These are phyloP conservation scores for Calocybe gambosa DNA, from an alignment of 1,284 basidiomycete species.

Conservation along the genomic window DNA sequence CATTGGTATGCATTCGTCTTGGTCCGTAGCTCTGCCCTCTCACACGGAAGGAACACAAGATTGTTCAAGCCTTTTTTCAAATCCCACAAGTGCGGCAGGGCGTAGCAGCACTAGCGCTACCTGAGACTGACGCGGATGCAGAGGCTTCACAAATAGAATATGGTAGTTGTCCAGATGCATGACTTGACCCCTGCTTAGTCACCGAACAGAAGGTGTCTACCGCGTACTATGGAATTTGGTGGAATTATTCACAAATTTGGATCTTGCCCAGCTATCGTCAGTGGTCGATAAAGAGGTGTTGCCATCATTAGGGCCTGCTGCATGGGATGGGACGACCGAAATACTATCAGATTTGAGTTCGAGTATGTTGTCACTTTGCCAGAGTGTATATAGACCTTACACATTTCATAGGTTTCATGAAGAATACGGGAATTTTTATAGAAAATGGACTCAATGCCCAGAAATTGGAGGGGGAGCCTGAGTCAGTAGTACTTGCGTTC, in stretches of 20 bases:
- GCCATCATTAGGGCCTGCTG: slow-evolving; percentile 23
- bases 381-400: no score
- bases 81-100: slow-evolving; percentile 59
- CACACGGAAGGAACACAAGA: slow-evolving; percentile 20
- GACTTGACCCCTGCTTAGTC: slow-evolving; percentile 1
- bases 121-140: slow-evolving; percentile 19
- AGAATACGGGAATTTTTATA: slow-evolving; percentile 22
- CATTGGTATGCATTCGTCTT: slow-evolving; percentile 32
- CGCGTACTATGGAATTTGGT: slow-evolving; percentile 46
- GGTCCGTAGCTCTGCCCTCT: not conserved
- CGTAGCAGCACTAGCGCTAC: slow-evolving; percentile 42
- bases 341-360: slow-evolving; percentile 26
- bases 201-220: slow-evolving; percentile 23
- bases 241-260: slow-evolving; percentile 62
- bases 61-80: slow-evolving; percentile 58
- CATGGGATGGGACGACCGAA: slow-evolving; percentile 20
- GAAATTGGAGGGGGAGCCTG: slow-evolving; percentile 21
- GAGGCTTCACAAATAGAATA: slow-evolving; percentile 26
- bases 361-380: slow-evolving; percentile 18
- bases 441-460: slow-evolving; percentile 28
- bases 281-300: slow-evolving; percentile 33
- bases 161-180: not conserved
- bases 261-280: slow-evolving; percentile 36
- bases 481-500: slow-evolving; percentile 14
- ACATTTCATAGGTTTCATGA: slow-evolving; percentile 31